A percentile compares a stretch with the other conserved stretches of the same genome.
These are phyloP conservation scores for Chiua sp. DNA, from an alignment of 1,284 basidiomycete genomes.

Conservation along the genomic window DNA sequence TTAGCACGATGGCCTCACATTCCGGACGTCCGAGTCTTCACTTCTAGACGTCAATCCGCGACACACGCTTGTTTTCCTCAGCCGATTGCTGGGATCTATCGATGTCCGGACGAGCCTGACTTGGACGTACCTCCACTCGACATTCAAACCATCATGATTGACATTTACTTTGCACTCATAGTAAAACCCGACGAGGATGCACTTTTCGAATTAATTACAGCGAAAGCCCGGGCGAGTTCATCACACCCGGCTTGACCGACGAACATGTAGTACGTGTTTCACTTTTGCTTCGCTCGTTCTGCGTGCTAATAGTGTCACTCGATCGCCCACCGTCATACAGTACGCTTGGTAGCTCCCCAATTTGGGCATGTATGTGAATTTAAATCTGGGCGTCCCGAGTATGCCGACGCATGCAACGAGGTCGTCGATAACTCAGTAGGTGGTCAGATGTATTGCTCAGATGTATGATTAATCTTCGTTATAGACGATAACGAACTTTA, in stretches of 20 bases:
- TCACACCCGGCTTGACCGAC: slow-evolving; percentile 90
- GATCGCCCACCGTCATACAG: slow-evolving; percentile 42
- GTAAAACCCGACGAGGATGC: slow-evolving; percentile 44
- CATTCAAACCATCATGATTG: slow-evolving; percentile 21
- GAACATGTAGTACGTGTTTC: slow-evolving; percentile 75
- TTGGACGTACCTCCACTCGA: too few relatives aligned
- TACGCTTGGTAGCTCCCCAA: slow-evolving; percentile 92
- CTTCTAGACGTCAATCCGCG: too few relatives aligned
- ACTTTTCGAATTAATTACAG: slow-evolving; percentile 49
- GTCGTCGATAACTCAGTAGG: slow-evolving; percentile 80
- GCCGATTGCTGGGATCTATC: too few relatives aligned
- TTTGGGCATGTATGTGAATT: slow-evolving; percentile 79
- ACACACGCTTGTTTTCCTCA: too few relatives aligned
- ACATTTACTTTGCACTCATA: slow-evolving; percentile 69
- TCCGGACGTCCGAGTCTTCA: too few relatives aligned
- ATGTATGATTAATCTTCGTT: not conserved
- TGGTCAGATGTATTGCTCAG: slow-evolving; percentile 16
- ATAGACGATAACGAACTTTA: slow-evolving; percentile 93
- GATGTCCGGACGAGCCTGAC: too few relatives aligned
- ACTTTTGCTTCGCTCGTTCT: too few relatives aligned
- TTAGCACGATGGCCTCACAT: too few relatives aligned
- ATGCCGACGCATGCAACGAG: slow-evolving; percentile 75
- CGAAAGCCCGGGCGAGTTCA: slow-evolving; percentile 64
- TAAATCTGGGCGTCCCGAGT: slow-evolving; percentile 69
- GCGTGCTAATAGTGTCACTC: too few relatives aligned